Conservation (phyloP, 192 early-diverging fungal genomes). For the Umbelopsis vinacea region DNA sequence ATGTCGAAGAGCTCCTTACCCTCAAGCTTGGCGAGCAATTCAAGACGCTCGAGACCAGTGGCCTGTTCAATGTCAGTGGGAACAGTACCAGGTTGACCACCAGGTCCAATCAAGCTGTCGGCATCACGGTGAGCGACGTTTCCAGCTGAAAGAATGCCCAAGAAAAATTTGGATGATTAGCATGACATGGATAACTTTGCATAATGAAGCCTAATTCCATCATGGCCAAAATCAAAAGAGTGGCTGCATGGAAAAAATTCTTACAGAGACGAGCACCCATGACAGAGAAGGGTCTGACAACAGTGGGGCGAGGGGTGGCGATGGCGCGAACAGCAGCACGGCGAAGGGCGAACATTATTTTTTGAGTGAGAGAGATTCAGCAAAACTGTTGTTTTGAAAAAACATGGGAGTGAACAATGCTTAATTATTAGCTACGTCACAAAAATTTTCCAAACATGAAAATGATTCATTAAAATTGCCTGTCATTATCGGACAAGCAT, state of each 20-base stretch:
- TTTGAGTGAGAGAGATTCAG: conserved; percentile 24
- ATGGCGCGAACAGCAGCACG: conserved; percentile 45
- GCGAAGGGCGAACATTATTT: conserved; percentile 54
- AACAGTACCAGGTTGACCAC: conserved; percentile 69
- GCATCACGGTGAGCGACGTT: conserved; percentile 27
- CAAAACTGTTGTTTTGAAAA: conserved; percentile 25
- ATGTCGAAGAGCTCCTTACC: conserved; percentile 92
- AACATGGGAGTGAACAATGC: conserved; percentile 15
- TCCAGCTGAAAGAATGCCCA: conserved; percentile 28
- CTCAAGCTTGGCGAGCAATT: conserved; percentile 82
- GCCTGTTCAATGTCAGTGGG: conserved; percentile 88
- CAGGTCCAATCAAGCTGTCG: conserved; percentile 55
- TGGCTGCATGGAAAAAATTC: conserved; percentile 4
- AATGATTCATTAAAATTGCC: background rate
- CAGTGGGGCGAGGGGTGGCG: conserved; percentile 42
- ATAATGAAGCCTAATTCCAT: background rate
- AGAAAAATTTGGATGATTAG: background rate
- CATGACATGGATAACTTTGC: background rate
- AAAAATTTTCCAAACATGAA: background rate
- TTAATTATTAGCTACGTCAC: background rate
- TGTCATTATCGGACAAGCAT: background rate
- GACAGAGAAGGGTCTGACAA: conserved; percentile 53
- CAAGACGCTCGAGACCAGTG: conserved; percentile 89
- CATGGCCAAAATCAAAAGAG: background rate
- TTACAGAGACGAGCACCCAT: conserved; percentile 56